Conservation (phyloP, 352 stramenopile genomes). For the Saprolegnia parasitica region DNA sequence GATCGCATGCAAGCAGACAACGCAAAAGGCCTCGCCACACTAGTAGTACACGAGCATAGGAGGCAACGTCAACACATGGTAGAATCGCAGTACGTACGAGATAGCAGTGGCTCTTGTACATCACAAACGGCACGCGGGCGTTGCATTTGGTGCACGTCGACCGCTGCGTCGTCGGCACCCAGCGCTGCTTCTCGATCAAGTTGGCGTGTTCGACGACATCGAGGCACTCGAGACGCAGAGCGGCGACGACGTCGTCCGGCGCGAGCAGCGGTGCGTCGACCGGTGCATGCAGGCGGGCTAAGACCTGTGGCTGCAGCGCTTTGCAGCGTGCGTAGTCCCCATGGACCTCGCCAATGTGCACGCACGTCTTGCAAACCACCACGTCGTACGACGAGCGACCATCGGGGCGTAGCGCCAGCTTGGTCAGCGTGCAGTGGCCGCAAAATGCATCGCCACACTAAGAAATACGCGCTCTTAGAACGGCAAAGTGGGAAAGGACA, state of each 20-base stretch:
- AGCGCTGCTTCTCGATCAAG: conserved; percentile 57
- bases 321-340: not conserved
- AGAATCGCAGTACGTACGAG: not conserved
- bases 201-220: not conserved
- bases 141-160: conserved; percentile 34
- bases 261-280: not conserved
- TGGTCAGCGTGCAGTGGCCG: conserved; percentile 83
- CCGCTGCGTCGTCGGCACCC: conserved; percentile 59
- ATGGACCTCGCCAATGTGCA: conserved; percentile 1
- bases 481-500: not conserved
- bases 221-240: conserved; percentile 5
- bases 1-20: conserved; percentile 6
- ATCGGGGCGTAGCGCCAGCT: conserved; percentile 78
- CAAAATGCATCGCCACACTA: conserved; percentile 45
- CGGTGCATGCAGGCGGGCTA: not conserved
- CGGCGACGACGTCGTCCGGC: not conserved
- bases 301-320: not conserved
- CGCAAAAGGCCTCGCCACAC: conserved; percentile 10
- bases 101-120: not conserved
- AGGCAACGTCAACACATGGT: not conserved
- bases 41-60: too few species aligned
- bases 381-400: conserved; percentile 70
- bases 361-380: conserved; percentile 82
- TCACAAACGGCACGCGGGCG: not conserved
- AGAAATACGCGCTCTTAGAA: too few species aligned